Evolutionary conservation across 2,329 filamentous ascomycete species (phyloP), one percentile per base, ranked within the genome.

Genomic region (Phaeosphaeria sp.): DNA sequence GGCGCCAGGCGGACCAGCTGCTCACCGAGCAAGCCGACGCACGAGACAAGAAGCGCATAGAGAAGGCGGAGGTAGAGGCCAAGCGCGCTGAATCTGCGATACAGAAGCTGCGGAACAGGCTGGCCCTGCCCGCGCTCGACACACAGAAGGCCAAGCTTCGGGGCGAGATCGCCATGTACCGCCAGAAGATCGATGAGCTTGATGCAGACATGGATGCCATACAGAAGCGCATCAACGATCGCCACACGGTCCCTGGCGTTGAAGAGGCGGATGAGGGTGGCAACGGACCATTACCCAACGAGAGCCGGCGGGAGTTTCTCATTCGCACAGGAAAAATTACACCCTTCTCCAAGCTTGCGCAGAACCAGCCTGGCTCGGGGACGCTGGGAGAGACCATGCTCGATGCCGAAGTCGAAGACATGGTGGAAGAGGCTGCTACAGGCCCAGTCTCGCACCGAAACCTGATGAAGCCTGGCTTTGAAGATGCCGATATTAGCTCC

Each of bases 291-390:
- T 78, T 94, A 55, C 88, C 91, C 1, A 91, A 91, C 59, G 95
- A 98, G 79, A 92, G 86, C 22, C 88, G 92, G 59, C 87, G 93
- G 50, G 93, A 97, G 47, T 99, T 91, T 74, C 85, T 99, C 47
- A 95, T 99, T 49, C 88, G 95, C 25, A 99, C 94, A 0, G 95
- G 95, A 60, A 98, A 98, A 79, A 98, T 99, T 66, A 99, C 95
- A 0, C 95, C 95, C 0, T 99, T 99, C 71, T 91, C 93, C 7
- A 91, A 89, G 62, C 86, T 96, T 67, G 87, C 86, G 15, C 83
- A 86, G n/a, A 80, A 88, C 1, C 81, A 86, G 25, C 87, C 85
- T 2, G 83, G 88, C 2, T 83, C 89, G 45, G 89, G 89, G 1
- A 89, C 89, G 58, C 81, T 97, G 17, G 89, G 90, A 11, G 89